Percentiles rank a stretch among this genome's conserved stretches.
phyloP scores from a whole-genome alignment of 352 stramenopile genomes.

The Phytophthora syringae region DNA sequence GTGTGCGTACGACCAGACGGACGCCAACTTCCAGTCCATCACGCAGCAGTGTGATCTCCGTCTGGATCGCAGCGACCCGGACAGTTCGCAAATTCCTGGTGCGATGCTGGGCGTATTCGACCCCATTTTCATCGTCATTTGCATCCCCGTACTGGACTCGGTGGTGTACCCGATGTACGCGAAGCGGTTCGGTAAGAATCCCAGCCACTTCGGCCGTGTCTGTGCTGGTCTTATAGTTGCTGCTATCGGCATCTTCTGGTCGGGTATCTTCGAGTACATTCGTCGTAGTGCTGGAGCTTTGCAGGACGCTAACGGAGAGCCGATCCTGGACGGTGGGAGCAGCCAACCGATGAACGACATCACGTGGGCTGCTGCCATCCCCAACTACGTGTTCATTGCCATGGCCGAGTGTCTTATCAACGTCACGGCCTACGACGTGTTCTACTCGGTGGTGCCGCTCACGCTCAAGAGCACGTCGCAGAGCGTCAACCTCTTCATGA shows the following conservation, averaged over 20 bases:
- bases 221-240: slow-evolving; percentile 75
- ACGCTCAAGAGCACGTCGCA: slow-evolving; percentile 90
- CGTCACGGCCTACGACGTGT: slow-evolving; percentile 88
- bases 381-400: slow-evolving; percentile 83
- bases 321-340: slow-evolving; percentile 63
- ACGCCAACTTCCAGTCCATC: slow-evolving; percentile 90
- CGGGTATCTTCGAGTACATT: slow-evolving; percentile 80
- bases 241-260: slow-evolving; percentile 85
- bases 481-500: slow-evolving; percentile 89
- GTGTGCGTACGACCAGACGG: slow-evolving; percentile 86
- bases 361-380: slow-evolving; percentile 80
- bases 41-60: slow-evolving; percentile 85
- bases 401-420: slow-evolving; percentile 91
- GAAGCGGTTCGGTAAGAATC: slow-evolving; percentile 52
- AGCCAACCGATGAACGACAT: slow-evolving; percentile 82
- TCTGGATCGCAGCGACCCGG: slow-evolving; percentile 36
- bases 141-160: slow-evolving; percentile 77
- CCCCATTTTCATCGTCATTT: slow-evolving; percentile 80
- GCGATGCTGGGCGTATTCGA: slow-evolving; percentile 88
- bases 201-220: slow-evolving; percentile 84
- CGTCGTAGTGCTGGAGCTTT: slow-evolving; percentile 52
- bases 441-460: slow-evolving; percentile 88
- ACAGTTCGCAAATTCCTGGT: slow-evolving; percentile 67
- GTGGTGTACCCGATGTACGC: slow-evolving; percentile 79
- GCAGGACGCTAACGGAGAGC: too few relatives aligned